Conservation (phyloP, 1,139 yeast genomes). For the Suhomyces guaymorum region DNA sequence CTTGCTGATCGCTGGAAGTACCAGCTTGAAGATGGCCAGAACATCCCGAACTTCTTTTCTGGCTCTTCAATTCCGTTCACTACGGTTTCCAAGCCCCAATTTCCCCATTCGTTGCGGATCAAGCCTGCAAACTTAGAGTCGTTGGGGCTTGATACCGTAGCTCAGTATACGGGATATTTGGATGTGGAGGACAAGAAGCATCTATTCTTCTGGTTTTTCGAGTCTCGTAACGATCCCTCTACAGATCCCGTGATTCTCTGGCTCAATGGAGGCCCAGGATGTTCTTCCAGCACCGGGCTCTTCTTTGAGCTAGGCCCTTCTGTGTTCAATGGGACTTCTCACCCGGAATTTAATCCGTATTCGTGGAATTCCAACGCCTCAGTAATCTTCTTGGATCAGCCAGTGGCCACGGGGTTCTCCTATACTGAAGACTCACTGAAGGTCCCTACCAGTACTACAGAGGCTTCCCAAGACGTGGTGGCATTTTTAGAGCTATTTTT, state of each 20-base stretch:
- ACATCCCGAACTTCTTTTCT: not conserved
- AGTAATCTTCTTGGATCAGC: conserved; percentile 49
- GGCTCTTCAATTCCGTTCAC: too few relatives aligned
- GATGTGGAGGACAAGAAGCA: conserved; percentile 18
- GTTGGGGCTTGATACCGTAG: conserved; percentile 12
- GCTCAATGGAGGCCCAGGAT: conserved; percentile 52
- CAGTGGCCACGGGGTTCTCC: conserved; percentile 50
- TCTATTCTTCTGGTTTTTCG: conserved; percentile 48
- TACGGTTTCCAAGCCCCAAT: not conserved
- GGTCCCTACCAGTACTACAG: conserved; percentile 56
- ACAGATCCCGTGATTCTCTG: conserved; percentile 47
- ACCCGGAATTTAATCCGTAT: conserved; percentile 44
- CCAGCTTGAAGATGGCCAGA: too few relatives aligned
- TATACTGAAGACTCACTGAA: conserved; percentile 42
- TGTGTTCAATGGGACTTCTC: conserved; percentile 36
- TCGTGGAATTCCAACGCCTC: conserved; percentile 49
- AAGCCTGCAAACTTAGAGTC: conserved; percentile 6
- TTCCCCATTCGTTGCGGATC: conserved; percentile 4
- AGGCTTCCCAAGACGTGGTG: conserved; percentile 76
- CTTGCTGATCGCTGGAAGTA: too few relatives aligned
- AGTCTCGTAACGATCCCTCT: conserved; percentile 47
- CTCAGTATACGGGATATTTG: conserved; percentile 15
- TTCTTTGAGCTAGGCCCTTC: conserved; percentile 47
- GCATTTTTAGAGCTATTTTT: conserved; percentile 30
- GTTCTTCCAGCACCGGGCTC: conserved; percentile 46